phyloP scores from a whole-genome alignment of 1,284 basidiomycete species.

The Leccinum ponderosum region DNA sequence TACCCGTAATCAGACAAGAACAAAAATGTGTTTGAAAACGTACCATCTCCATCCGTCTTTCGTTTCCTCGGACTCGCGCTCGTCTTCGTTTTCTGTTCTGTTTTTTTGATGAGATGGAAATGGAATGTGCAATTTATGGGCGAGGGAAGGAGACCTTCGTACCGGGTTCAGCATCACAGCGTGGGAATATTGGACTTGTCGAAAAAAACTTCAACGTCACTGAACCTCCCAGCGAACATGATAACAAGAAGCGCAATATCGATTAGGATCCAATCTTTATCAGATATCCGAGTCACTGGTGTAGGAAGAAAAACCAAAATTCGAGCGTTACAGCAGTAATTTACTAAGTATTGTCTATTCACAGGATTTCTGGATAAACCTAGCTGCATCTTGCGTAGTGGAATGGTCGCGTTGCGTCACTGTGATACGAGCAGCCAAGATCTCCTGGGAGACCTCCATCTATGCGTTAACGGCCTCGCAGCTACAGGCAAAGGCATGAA shows the following conservation, averaged over 20 bases:
- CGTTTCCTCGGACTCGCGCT: conserved; percentile 1
- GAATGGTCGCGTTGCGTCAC: not conserved
- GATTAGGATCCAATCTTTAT: no score
- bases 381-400: not conserved
- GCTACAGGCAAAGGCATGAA: not conserved
- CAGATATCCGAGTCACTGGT: no score
- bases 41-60: conserved; percentile 7
- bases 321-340: no score
- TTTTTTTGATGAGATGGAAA: conserved; percentile 11
- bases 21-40: not conserved
- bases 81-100: not conserved
- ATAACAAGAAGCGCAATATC: no score
- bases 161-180: not conserved
- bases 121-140: conserved; percentile 15
- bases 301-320: no score
- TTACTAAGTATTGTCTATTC: not conserved
- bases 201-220: no score
- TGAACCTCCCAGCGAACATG: no score
- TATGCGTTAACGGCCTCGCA: no score
- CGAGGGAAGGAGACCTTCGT: not conserved
- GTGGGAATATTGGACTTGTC: conserved; percentile 8
- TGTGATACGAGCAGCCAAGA: not conserved
- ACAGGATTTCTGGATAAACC: not conserved
- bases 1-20: conserved; percentile 15
- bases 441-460: no score